Evolutionary conservation across 192 early-diverging fungal species (phyloP).

Genomic region (Podila verticillata): DNA sequence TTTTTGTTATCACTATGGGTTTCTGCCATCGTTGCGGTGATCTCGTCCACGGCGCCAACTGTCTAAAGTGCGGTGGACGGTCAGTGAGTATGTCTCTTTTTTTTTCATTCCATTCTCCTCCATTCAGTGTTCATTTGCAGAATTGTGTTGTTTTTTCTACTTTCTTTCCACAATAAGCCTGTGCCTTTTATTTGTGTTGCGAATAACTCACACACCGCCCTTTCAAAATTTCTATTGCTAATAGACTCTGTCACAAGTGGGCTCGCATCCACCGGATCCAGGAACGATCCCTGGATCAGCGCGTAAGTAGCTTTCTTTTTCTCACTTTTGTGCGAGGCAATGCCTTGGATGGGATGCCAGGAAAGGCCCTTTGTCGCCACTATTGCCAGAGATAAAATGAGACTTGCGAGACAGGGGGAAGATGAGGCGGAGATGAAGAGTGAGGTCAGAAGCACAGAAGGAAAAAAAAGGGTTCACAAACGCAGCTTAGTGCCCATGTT

Average conservation of each 20-base stretch:
- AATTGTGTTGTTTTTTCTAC: background rate
- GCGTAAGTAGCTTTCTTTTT: constrained; percentile 28
- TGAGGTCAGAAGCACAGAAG: no score
- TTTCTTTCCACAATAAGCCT: constrained; percentile 4
- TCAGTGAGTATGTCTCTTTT: constrained; percentile 58
- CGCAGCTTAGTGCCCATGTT: no score
- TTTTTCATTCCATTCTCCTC: background rate
- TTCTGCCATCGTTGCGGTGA: constrained; percentile 65
- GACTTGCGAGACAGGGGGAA: no score
- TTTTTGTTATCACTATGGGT: constrained; percentile 46
- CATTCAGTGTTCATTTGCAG: background rate
- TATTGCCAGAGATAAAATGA: background rate
- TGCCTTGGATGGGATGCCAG: no score
- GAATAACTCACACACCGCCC: background rate
- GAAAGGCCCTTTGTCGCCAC: no score
- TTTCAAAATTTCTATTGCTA: background rate
- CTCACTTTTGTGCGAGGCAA: background rate
- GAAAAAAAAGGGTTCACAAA: no score
- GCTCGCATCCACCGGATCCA: constrained; percentile 32
- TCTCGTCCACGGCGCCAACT: constrained; percentile 54
- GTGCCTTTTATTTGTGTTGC: background rate
- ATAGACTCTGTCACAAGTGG: constrained; percentile 50
- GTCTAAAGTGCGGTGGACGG: constrained; percentile 59
- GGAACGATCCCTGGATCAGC: constrained; percentile 50
- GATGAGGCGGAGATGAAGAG: no score